These are phyloP conservation scores for Pythium brachiatum DNA, from an alignment of 352 stramenopile genomes.

Conservation along the genomic window DNA sequence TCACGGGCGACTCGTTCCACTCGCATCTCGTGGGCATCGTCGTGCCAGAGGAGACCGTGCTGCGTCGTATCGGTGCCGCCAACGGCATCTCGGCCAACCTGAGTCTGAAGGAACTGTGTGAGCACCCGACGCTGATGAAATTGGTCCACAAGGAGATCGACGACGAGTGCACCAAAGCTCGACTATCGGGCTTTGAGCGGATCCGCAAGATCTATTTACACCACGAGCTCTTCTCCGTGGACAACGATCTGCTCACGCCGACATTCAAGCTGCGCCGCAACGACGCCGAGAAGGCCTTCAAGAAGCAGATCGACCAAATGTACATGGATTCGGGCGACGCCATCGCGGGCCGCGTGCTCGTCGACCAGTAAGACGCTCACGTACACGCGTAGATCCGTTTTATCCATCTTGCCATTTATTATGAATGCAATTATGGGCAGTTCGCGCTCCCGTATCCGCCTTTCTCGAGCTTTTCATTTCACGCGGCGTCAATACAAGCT, in stretches of 20 bases:
- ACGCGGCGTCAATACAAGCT: too few relatives aligned
- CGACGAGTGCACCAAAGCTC: slow-evolving; percentile 42
- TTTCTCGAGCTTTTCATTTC: neutral
- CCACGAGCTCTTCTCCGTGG: slow-evolving; percentile 87
- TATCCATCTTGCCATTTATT: slow-evolving; percentile 6
- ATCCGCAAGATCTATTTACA: slow-evolving; percentile 91
- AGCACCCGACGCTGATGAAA: slow-evolving; percentile 42
- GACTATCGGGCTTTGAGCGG: slow-evolving; percentile 93
- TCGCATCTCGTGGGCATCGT: slow-evolving; percentile 94
- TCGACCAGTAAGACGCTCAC: neutral
- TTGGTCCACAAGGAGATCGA: slow-evolving; percentile 52
- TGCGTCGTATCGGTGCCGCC: slow-evolving; percentile 33
- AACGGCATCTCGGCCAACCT: slow-evolving; percentile 31
- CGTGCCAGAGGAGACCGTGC: slow-evolving; percentile 67
- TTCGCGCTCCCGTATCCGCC: neutral
- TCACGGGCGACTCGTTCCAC: slow-evolving; percentile 96
- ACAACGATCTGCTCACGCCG: slow-evolving; percentile 95
- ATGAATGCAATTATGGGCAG: slow-evolving; percentile 2
- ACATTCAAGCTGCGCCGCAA: slow-evolving; percentile 96
- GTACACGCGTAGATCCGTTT: neutral
- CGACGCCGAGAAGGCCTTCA: slow-evolving; percentile 59
- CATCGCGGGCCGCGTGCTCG: slow-evolving; percentile 30
- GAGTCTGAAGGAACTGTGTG: slow-evolving; percentile 46
- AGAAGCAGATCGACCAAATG: slow-evolving; percentile 67
- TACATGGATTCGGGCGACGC: slow-evolving; percentile 61